These are phyloP conservation scores for Closterium sp. DNA, from an alignment of 139 green algal species.

Conservation along the genomic window DNA sequence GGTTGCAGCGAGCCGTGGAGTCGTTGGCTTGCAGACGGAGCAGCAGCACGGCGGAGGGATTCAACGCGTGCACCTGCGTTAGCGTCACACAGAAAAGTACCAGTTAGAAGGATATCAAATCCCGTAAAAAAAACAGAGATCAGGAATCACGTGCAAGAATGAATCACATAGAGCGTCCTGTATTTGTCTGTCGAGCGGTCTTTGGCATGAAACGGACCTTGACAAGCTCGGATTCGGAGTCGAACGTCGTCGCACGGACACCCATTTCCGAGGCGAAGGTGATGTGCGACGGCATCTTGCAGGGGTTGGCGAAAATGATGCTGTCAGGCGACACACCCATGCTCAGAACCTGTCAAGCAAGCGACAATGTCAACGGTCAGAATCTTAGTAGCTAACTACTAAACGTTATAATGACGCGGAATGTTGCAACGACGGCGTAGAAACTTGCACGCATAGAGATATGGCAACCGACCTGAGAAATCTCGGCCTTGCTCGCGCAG, in stretches of 20 bases:
- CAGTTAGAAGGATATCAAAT: not conserved
- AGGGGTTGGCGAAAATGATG: conserved; percentile 94
- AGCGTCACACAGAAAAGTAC: too few species aligned
- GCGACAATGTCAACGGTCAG: not conserved
- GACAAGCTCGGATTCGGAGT: conserved; percentile 84
- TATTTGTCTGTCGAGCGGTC: not conserved
- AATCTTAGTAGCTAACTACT: not conserved
- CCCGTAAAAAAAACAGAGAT: too few species aligned
- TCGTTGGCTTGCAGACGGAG: conserved; percentile 87
- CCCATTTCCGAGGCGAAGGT: conserved; percentile 52
- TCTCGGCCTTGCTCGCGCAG: conserved; percentile 84
- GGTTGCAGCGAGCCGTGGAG: conserved; percentile 66
- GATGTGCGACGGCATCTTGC: conserved; percentile 87
- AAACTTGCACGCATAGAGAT: too few species aligned
- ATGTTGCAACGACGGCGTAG: too few species aligned
- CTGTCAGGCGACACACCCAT: conserved; percentile 72
- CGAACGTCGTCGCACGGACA: conserved; percentile 87
- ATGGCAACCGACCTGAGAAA: conserved; percentile 75
- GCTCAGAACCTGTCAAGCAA: conserved; percentile 12
- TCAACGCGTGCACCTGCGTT: conserved; percentile 24
- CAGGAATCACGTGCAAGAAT: too few species aligned
- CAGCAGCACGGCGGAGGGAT: conserved; percentile 72
- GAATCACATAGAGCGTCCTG: not conserved
- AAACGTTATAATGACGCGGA: not conserved
- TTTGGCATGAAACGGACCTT: conserved; percentile 69